Base-by-base conservation (phyloP, 2,329 filamentous ascomycete genomes). In the Fusarium siculi region DNA sequence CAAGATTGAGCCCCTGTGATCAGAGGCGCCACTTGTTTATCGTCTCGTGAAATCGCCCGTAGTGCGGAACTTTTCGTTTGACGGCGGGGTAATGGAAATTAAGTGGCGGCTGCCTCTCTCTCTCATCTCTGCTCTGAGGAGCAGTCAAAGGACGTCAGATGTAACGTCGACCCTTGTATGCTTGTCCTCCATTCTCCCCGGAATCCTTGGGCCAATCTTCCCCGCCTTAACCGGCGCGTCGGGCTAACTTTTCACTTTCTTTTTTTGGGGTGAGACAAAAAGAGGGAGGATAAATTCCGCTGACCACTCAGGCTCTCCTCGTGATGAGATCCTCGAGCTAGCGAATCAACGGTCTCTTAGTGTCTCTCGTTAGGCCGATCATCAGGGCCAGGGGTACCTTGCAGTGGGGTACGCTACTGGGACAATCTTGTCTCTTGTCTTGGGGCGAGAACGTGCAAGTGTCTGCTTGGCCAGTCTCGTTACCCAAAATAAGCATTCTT, bases 401-500 rank as follows among this genome's bases (percentile, higher is more conserved):
- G 25, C 28, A 25, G 66, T 44, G 59, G 34, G 50, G 50, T 63
- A 39, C 49, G 43, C 56, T 32, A 46, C 44, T 18, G 14, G 28
- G 30, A 19, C 21, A 19, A 23, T 39, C 21, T 49, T 34, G 4
- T 37, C 18, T 16, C 21, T 49, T 34, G 4, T 37, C 18, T 16
- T 14, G 37, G n/a, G 63, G 63, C 66, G 63, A 68, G 66, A 62
- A 69, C 66, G 66, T 69, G 66, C 66, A 64, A 57, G 30, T 37
- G 40, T 59, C 40, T 69, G 42, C 59, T 69, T 69, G 66, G 66
- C 15, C 37, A 58, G 57, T 53, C 30, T 59, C 14, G 66, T 70
- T 65, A 69, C 66, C 59, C 52, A 69, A 65, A 70, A 70, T 49
- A 65, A 69, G 66, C 30, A 57, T 53, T 46, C 30, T 19, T 57